Evolutionary conservation across 2,329 filamentous ascomycete species (phyloP), one percentile per base, ranked within the genome.

Genomic region (Huntiella abstrusa): DNA sequence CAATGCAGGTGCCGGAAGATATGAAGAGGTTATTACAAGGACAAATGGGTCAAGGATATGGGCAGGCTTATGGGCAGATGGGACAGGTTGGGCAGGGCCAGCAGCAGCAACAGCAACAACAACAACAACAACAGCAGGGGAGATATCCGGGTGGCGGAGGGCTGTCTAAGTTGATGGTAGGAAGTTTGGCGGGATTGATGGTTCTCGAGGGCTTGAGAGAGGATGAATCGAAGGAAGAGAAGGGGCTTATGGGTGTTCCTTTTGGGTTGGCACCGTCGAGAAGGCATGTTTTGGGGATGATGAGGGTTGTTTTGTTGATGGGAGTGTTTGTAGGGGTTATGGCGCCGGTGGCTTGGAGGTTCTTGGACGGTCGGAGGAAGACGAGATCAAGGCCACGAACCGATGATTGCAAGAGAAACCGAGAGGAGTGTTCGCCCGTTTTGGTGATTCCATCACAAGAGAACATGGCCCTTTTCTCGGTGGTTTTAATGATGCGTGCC

Each of bases 161-260:
- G 51, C 70, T 73, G 49, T 74, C 73, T 44, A 93, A 92, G 63
- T 70, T 95, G 53, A 91, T 95, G 83, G 77, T 95, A 4, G 88
- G 88, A 37, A 88, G 87, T 13, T 71, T 96, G 49, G 88, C 87
- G 17, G 86, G 85, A 11, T 67, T 96, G 13, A 94, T 96, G 87
- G 71, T 95, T 33, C 64, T 94, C 54, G 86, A 95, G 62, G 85
- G 84, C 1, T 68, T 87, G 47, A 69, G 70, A 33, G 73, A 81
- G 57, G 64, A 77, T 53, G 73, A 85, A 61, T 62, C 75, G 58
- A 72, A 75, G 54, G 71, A 69, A 41, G 77, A 82, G 43, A 69
- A 69, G 1, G 81, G 81, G 2, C 67, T 87, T 11, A 71, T 75
- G 51, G 73, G 75, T 16, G 49, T 83, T 13, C 81, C 81, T 1